These are phyloP conservation scores for Penicillium digitatum DNA, from an alignment of 2,329 filamentous ascomycete species.

Conservation along the genomic window DNA sequence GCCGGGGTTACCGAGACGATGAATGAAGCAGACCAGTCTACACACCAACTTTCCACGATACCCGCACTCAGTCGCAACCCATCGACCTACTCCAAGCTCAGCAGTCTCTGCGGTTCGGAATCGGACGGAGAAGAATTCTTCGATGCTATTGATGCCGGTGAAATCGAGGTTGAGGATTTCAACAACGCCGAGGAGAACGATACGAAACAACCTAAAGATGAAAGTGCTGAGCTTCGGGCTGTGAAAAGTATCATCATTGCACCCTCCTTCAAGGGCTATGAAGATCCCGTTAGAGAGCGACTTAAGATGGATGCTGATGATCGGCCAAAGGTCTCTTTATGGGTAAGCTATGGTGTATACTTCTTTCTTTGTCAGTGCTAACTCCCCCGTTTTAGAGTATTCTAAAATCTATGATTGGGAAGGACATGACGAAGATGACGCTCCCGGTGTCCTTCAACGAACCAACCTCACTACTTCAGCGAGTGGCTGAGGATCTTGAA, in stretches of 20 bases:
- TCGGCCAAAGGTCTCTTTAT: slow-evolving; percentile 88
- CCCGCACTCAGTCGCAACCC: slow-evolving; percentile 55
- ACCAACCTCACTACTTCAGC: slow-evolving; percentile 89
- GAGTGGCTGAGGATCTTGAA: slow-evolving; percentile 96
- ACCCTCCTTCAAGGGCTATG: slow-evolving; percentile 81
- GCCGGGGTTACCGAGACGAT: slow-evolving; percentile 10
- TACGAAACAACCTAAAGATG: slow-evolving; percentile 45
- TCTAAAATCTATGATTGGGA: slow-evolving; percentile 98
- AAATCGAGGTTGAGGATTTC: slow-evolving; percentile 67
- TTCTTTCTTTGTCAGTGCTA: neutral
- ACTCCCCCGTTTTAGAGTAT: slow-evolving; percentile 62
- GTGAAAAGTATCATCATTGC: slow-evolving; percentile 62
- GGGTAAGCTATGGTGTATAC: slow-evolving; percentile 59
- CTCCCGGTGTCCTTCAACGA: slow-evolving; percentile 98
- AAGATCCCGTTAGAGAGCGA: slow-evolving; percentile 74
- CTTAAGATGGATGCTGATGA: slow-evolving; percentile 90
- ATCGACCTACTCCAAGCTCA: slow-evolving; percentile 63
- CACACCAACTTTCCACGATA: slow-evolving; percentile 4
- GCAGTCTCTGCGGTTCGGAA: slow-evolving; percentile 69
- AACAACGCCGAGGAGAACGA: slow-evolving; percentile 49
- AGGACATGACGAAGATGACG: slow-evolving; percentile 99
- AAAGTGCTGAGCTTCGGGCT: slow-evolving; percentile 43
- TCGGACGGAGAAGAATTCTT: slow-evolving; percentile 93
- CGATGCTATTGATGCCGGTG: slow-evolving; percentile 89
- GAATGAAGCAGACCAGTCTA: slow-evolving; percentile 13